Percentiles rank a stretch among this genome's conserved stretches.
Evolutionary conservation across 75 land plant species (phyloP).

Genomic region (Gnetum montanum): DNA sequence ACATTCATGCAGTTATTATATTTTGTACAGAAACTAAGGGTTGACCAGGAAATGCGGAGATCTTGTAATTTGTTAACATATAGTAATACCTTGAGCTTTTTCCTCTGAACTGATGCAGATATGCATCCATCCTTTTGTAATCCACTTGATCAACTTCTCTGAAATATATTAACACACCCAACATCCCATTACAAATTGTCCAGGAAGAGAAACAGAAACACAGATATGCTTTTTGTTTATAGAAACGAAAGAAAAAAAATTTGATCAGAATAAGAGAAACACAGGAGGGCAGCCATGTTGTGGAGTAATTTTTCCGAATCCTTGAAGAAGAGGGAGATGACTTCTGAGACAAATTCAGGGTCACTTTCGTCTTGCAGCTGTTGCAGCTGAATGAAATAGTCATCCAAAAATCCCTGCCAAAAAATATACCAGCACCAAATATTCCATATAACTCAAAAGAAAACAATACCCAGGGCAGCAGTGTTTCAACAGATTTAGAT

Average conservation of each 20-base stretch:
- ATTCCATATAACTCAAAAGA: neutral
- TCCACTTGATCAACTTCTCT: conserved; percentile 42
- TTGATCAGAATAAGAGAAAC: conserved; percentile 5
- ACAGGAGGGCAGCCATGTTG: conserved; percentile 41
- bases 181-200: neutral
- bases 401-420: conserved; percentile 57
- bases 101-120: conserved; percentile 74
- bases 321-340: conserved; percentile 52
- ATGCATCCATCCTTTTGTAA: conserved; percentile 47
- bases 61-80: too few species aligned
- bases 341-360: conserved; percentile 66
- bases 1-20: neutral
- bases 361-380: conserved; percentile 67
- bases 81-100: conserved; percentile 47
- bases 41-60: too few species aligned
- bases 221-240: neutral
- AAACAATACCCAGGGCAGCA: neutral
- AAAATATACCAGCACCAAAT: conserved; percentile 2
- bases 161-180: neutral
- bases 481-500: neutral
- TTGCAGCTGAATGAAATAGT: conserved; percentile 73
- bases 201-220: neutral
- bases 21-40: too few species aligned
- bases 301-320: conserved; percentile 65
- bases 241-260: neutral